Evolutionary conservation across 2,329 filamentous ascomycete genomes (phyloP).

Genomic region (Pseudodiploospora longispora): DNA sequence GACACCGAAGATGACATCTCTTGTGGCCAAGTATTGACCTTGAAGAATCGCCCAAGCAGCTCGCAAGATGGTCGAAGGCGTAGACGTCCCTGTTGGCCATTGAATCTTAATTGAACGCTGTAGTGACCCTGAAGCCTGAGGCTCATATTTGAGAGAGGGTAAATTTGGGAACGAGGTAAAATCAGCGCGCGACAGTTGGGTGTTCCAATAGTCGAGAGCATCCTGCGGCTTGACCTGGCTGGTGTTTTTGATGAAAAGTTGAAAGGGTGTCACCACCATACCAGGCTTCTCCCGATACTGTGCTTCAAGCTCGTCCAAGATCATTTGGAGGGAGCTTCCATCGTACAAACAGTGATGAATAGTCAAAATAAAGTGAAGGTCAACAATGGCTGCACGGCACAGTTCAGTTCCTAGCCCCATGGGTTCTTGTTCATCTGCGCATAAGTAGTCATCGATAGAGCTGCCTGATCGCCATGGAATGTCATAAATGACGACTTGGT

Average conservation of each 20-base stretch:
- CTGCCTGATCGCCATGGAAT: neutral
- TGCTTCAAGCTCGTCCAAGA: constrained; percentile 1
- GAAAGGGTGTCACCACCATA: neutral
- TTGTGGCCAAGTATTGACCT: constrained; percentile 1
- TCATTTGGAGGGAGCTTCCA: constrained; percentile 1
- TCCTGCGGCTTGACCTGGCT: neutral
- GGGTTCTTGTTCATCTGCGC: constrained; percentile 2
- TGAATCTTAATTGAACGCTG: neutral
- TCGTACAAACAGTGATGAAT: constrained; percentile 6
- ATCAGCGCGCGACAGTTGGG: constrained; percentile 1
- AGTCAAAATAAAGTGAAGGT: constrained; percentile 4
- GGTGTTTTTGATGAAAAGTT: constrained; percentile 3
- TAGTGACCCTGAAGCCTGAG: neutral
- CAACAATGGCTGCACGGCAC: constrained; percentile 1
- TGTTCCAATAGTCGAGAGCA: constrained; percentile 1
- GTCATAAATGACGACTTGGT: constrained; percentile 1
- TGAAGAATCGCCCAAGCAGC: constrained; percentile 2
- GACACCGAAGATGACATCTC: constrained; percentile 4
- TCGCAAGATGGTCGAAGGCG: constrained; percentile 3
- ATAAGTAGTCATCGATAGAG: neutral
- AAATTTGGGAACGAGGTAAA: neutral
- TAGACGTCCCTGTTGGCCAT: neutral
- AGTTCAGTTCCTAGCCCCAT: constrained; percentile 4
- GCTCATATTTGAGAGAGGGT: constrained; percentile 1
- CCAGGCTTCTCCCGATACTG: neutral